A percentile compares a stretch with the other conserved stretches of the same genome.
These are phyloP conservation scores for Ophiostoma quercus DNA, from an alignment of 2,329 filamentous ascomycete species.

Conservation along the genomic window DNA sequence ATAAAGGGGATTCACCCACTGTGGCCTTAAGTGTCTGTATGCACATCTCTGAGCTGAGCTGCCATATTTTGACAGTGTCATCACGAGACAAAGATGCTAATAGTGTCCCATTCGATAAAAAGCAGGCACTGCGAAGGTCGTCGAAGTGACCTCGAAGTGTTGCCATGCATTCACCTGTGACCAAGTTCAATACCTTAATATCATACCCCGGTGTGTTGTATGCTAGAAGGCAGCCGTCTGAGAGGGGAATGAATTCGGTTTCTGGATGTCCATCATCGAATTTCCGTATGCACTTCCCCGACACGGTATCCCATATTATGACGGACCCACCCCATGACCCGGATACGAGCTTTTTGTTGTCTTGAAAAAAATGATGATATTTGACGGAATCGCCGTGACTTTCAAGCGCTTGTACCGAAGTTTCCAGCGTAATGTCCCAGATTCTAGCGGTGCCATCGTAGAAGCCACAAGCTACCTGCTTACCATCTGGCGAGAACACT, in stretches of 20 bases:
- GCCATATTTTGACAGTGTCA: background rate
- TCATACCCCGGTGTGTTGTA: background rate
- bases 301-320: background rate
- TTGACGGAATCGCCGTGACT: background rate
- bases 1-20: background rate
- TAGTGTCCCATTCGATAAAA: background rate
- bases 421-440: background rate
- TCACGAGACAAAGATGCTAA: background rate
- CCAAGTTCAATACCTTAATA: background rate
- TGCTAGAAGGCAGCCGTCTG: background rate
- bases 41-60: background rate
- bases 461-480: background rate
- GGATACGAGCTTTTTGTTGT: background rate
- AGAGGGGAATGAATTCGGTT: background rate
- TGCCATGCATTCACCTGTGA: background rate
- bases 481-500: background rate
- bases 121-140: accelerated
- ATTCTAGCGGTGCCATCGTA: background rate
- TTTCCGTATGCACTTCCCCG: background rate
- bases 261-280: background rate
- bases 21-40: background rate
- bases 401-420: background rate
- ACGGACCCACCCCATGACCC: background rate
- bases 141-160: background rate
- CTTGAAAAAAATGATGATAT: background rate